A percentile compares a stretch with the other conserved stretches of the same genome.
Evolutionary conservation across 805 yeast species (phyloP).

Genomic region (Lipomyces lipofer): DNA sequence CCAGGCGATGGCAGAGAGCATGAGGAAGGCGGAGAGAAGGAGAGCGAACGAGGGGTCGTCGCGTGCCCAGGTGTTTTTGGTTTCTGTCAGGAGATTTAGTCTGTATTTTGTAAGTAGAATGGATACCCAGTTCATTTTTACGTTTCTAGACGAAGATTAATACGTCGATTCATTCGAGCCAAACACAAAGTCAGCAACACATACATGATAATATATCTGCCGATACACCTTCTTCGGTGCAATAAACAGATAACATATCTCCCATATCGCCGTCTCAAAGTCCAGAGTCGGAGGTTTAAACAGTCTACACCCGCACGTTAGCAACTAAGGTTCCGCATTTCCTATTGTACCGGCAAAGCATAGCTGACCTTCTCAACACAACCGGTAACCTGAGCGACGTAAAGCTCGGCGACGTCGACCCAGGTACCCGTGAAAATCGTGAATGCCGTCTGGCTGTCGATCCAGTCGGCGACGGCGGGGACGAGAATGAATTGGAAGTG

Average conservation of each 20-base stretch:
- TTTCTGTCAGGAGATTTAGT: slow-evolving; percentile 53
- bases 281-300: slow-evolving; percentile 79
- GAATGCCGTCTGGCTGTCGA: slow-evolving; percentile 22
- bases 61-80: slow-evolving; percentile 77
- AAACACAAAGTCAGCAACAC: slow-evolving; percentile 8
- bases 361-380: slow-evolving; percentile 22
- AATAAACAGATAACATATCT: slow-evolving; percentile 68
- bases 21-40: slow-evolving; percentile 63
- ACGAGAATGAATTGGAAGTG: not conserved
- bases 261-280: slow-evolving; percentile 93
- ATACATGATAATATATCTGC: slow-evolving; percentile 68
- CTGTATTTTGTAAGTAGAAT: not conserved
- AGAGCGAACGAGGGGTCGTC: slow-evolving; percentile 91
- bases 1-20: slow-evolving; percentile 83
- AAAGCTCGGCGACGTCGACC: not conserved
- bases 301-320: slow-evolving; percentile 40
- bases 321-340: not conserved
- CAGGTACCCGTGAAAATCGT: slow-evolving; percentile 3
- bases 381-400: slow-evolving; percentile 22
- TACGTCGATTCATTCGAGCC: no score
- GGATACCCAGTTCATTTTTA: slow-evolving; percentile 2
- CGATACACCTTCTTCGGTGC: slow-evolving; percentile 82
- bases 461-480: slow-evolving; percentile 29
- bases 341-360: not conserved
- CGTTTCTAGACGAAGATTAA: slow-evolving; percentile 20